Conservation (phyloP, 192 early-diverging fungal genomes). For the Entrophospora sp. region DNA sequence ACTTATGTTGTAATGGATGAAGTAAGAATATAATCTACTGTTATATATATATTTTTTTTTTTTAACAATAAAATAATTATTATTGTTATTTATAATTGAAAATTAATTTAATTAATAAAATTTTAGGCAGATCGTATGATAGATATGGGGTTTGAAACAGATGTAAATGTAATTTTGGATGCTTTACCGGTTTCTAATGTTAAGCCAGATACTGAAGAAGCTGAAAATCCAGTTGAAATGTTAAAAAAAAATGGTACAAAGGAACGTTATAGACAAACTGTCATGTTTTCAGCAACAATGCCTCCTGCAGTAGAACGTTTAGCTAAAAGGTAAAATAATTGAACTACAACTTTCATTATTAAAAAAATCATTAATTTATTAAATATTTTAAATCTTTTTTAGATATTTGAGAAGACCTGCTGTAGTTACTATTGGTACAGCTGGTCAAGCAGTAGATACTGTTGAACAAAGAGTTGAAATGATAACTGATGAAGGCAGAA, state of each 20-base stretch:
- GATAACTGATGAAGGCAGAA: constrained; percentile 75
- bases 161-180: constrained; percentile 94
- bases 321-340: constrained; percentile 71
- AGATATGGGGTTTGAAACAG: constrained; percentile 90
- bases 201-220: constrained; percentile 74
- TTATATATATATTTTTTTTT: too few species aligned
- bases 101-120: too few species aligned
- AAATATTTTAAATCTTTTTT: background rate
- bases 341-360: too few species aligned
- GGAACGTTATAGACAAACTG: constrained; percentile 76
- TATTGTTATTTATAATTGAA: too few species aligned
- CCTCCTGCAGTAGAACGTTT: constrained; percentile 88
- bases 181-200: constrained; percentile 84
- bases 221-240: constrained; percentile 47
- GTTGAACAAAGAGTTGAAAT: constrained; percentile 96
- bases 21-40: constrained; percentile 21
- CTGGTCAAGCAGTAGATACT: constrained; percentile 92
- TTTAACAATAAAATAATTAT: too few species aligned
- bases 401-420: constrained; percentile 82
- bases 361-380: too few species aligned
- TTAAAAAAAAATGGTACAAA: constrained; percentile 25
- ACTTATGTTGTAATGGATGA: constrained; percentile 99
- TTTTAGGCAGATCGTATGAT: constrained; percentile 82
- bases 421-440: constrained; percentile 91
- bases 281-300: constrained; percentile 99